Percentiles rank a stretch among this genome's conserved stretches.
Conservation (phyloP, 1,284 basidiomycete species). For the Pseudomicrostroma phylloplanum region DNA sequence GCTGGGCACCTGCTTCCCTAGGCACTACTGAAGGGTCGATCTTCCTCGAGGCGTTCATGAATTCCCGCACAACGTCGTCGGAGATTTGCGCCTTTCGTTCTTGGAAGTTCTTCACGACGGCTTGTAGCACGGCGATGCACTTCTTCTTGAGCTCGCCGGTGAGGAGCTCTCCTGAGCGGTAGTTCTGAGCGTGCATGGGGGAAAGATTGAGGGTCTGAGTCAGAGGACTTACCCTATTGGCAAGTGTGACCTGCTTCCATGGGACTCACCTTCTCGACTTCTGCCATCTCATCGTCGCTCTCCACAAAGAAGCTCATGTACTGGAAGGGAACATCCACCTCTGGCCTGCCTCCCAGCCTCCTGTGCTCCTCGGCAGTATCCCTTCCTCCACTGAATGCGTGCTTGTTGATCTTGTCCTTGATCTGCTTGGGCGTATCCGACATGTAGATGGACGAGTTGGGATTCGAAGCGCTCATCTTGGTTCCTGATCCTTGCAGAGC, state of each 20-base stretch:
- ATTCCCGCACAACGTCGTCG: constrained; percentile 67
- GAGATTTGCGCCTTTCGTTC: constrained; percentile 77
- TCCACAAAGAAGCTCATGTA: constrained; percentile 96
- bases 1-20: constrained; percentile 3
- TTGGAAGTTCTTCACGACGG: constrained; percentile 82
- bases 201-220: background rate
- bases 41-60: constrained; percentile 76
- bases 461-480: constrained; percentile 95
- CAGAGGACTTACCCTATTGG: background rate
- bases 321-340: constrained; percentile 93
- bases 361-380: constrained; percentile 93
- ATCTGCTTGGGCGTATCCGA: constrained; percentile 85
- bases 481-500: constrained; percentile 94
- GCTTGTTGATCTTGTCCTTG: constrained; percentile 92
- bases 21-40: constrained; percentile 55
- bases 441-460: constrained; percentile 90
- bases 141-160: constrained; percentile 88
- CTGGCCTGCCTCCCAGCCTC: constrained; percentile 78
- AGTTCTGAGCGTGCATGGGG: constrained; percentile 60
- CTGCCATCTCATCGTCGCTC: constrained; percentile 77
- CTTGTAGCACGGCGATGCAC: constrained; percentile 77
- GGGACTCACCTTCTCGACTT: constrained; percentile 56
- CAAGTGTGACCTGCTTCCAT: background rate
- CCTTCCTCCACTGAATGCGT: constrained; percentile 54
- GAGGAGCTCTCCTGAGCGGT: constrained; percentile 77